phyloP scores from a whole-genome alignment of 2,329 filamentous ascomycete species.

The Diaporthe citri region DNA sequence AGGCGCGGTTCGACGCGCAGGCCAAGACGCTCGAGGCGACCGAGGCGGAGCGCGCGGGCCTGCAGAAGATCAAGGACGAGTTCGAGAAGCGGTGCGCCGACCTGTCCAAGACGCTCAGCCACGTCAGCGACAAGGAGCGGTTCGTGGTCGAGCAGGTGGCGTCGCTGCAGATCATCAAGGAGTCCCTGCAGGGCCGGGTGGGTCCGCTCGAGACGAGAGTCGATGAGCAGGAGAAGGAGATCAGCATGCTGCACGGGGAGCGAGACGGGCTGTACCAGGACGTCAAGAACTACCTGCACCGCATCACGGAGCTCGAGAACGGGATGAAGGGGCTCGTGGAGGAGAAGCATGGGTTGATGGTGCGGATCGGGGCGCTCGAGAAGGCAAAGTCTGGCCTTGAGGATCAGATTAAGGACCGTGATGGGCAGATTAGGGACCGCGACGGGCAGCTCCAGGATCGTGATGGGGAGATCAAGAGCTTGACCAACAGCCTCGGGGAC shows the following conservation, averaged over 20 bases:
- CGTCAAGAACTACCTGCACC: constrained; percentile 36
- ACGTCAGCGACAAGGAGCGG: constrained; percentile 39
- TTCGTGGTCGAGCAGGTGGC: constrained; percentile 39
- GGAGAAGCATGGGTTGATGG: constrained; percentile 36
- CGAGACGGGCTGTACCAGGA: constrained; percentile 37
- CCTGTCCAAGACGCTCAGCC: constrained; percentile 32
- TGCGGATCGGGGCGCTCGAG: constrained; percentile 41
- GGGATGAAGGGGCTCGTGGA: constrained; percentile 39
- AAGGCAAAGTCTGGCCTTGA: constrained; percentile 27
- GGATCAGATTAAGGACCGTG: constrained; percentile 17
- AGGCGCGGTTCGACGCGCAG: constrained; percentile 45
- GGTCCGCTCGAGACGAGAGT: constrained; percentile 42
- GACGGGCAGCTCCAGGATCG: constrained; percentile 32
- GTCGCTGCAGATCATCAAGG: constrained; percentile 43
- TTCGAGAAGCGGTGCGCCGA: constrained; percentile 40
- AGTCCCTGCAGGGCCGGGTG: constrained; percentile 37
- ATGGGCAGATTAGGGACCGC: constrained; percentile 31
- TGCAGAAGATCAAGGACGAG: constrained; percentile 35
- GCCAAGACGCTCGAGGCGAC: constrained; percentile 34
- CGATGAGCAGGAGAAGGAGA: constrained; percentile 39
- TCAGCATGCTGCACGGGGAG: constrained; percentile 26
- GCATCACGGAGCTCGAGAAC: constrained; percentile 42
- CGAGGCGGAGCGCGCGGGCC: constrained; percentile 33
- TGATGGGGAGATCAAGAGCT: constrained; percentile 25
- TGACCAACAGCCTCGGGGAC: constrained; percentile 29